Evolutionary conservation across 495 filamentous ascomycete genomes (phyloP), one percentile per base, ranked within the genome.

Genomic region (Daldinia bambusicola): DNA sequence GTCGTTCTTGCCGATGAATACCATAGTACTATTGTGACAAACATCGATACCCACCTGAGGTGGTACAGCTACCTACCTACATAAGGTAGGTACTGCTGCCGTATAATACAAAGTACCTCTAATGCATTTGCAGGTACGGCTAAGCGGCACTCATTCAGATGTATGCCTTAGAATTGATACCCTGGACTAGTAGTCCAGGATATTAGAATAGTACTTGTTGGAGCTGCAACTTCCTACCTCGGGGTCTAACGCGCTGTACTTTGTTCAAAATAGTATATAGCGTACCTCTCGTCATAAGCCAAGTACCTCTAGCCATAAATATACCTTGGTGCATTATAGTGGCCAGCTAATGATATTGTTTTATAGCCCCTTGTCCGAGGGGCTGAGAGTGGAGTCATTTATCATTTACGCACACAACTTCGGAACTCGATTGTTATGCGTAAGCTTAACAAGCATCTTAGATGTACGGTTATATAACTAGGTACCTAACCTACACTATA

Each of bases 281-380:
- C 20, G 43, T 48, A 48, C 43, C 18, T 48, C 22, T 12, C 43
- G 43, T 5, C 43, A 48, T 48, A 20, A 22, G 18, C 18, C 4
- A 62, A 36, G 55, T 69, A 69, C 53, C 43, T 26, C 40, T 41
- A 66, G 41, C 63, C 8, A 43, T 51, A 0, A 51, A 63, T 63
- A 34, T 53, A 26, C 41, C 1, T 58, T 69, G 66, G n/a, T n/a
- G 38, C 41, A 40, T 48, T 56, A 55, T 38, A 55, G 12, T 31
- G 36, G 36, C 38, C 30, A 56, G 38, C 51, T 56, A 64, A 56
- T 64, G 40, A 64, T 38, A 40, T 65, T 65, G 53, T 65, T 57
- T 50, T 57, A 30, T 16, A 40, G 16, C 10, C 20, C 51, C 30
- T 41, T 38, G 60, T 63, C 36, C 41, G 66, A 34, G 63, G 55